Percentiles rank a stretch among this genome's conserved stretches.
phyloP scores from a whole-genome alignment of 371 early-diverging fungal species.

The Saksenaea vasiformis region DNA sequence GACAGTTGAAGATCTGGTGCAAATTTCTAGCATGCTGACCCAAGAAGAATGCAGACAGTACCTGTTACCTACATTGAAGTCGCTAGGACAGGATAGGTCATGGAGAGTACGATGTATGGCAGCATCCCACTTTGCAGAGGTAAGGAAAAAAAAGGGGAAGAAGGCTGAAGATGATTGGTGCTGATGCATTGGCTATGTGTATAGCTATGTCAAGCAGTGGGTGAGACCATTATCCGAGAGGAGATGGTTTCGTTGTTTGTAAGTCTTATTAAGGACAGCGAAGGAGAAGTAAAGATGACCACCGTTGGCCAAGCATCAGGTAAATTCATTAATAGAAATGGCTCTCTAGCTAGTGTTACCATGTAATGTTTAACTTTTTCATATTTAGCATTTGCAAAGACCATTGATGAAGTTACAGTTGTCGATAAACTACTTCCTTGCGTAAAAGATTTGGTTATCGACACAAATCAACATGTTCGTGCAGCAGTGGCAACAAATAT shows the following conservation, averaged over 20 bases:
- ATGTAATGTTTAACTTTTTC: too few species aligned
- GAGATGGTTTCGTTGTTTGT: conserved; percentile 52
- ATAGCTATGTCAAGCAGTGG: conserved; percentile 40
- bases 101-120: conserved; percentile 98
- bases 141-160: conserved; percentile 22
- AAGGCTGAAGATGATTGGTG: not conserved
- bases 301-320: conserved; percentile 85
- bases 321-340: too few species aligned
- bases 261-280: conserved; percentile 89
- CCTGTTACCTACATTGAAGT: conserved; percentile 73
- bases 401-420: conserved; percentile 79
- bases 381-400: conserved; percentile 63
- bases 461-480: conserved; percentile 96
- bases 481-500: conserved; percentile 94
- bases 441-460: conserved; percentile 91
- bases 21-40: conserved; percentile 81
- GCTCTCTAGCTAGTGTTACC: too few species aligned
- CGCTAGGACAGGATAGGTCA: conserved; percentile 86
- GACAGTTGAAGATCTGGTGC: conserved; percentile 89
- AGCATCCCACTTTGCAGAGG: conserved; percentile 92
- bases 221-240: conserved; percentile 38
- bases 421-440: conserved; percentile 85
- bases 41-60: conserved; percentile 78
- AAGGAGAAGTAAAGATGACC: conserved; percentile 96
- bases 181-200: not conserved